Percentiles rank a stretch among this genome's conserved stretches.
Evolutionary conservation across 2,329 filamentous ascomycete genomes (phyloP).

Genomic region (Claviceps sp.): DNA sequence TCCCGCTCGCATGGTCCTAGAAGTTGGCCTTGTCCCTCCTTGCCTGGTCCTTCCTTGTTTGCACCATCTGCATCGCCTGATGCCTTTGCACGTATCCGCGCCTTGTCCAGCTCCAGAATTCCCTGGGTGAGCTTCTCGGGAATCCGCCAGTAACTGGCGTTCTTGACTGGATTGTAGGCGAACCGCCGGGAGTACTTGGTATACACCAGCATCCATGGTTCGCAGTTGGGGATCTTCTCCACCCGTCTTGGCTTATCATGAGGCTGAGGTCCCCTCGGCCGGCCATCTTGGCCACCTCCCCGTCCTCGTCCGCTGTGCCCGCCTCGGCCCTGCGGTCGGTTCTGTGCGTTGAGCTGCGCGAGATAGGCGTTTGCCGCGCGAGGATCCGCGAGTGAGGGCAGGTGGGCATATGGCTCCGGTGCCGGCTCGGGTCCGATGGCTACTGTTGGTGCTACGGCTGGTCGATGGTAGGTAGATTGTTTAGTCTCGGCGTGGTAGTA

Average conservation of each 20-base stretch:
- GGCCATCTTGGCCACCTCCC: constrained; percentile 34
- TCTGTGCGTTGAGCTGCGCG: constrained; percentile 34
- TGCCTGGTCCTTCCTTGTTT: neutral
- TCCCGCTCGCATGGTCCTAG: neutral
- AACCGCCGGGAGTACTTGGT: constrained; percentile 85
- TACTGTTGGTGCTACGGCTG: constrained; percentile 18
- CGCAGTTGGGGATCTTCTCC: constrained; percentile 63
- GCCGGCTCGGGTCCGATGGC: constrained; percentile 17
- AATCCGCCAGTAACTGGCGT: constrained; percentile 90
- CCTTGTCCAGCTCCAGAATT: constrained; percentile 59
- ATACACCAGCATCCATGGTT: constrained; percentile 84
- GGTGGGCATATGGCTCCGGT: constrained; percentile 15
- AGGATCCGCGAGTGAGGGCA: constrained; percentile 36
- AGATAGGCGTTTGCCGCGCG: constrained; percentile 47
- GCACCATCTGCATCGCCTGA: constrained; percentile 11
- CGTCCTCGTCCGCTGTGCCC: constrained; percentile 25
- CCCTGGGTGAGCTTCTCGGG: constrained; percentile 74
- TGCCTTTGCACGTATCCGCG: constrained; percentile 49
- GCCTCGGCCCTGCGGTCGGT: constrained; percentile 22
- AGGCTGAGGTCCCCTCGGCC: constrained; percentile 49
- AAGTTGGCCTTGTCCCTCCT: neutral
- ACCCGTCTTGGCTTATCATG: constrained; percentile 72
- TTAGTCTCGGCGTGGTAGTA: constrained; percentile 77
- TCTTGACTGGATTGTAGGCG: constrained; percentile 75
- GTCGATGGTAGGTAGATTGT: constrained; percentile 75